These are phyloP conservation scores for Lavandula angustifolia DNA, from an alignment of 257 asterid species.

Conservation along the genomic window DNA sequence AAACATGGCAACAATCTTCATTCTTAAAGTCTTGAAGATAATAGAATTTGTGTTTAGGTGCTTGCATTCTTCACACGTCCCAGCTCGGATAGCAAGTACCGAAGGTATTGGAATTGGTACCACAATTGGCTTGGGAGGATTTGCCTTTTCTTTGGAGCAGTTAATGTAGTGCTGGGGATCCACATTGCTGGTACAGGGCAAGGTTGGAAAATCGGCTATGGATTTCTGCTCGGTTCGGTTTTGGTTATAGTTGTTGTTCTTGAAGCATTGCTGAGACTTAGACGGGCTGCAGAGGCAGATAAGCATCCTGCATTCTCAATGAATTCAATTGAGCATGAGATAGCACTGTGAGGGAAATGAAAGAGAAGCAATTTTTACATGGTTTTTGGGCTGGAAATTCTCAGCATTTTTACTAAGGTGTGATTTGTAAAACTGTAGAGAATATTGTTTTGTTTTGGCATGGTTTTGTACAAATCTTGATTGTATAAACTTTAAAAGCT, in stretches of 20 bases:
- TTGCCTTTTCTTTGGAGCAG: constrained; percentile 74
- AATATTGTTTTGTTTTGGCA: background rate
- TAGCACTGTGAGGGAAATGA: constrained; percentile 27
- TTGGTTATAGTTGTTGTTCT: constrained; percentile 52
- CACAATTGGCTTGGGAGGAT: constrained; percentile 74
- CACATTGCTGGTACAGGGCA: constrained; percentile 64
- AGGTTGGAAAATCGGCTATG: constrained; percentile 72
- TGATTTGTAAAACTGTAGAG: constrained; percentile 7
- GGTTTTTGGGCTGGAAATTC: background rate
- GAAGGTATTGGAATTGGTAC: constrained; percentile 70
- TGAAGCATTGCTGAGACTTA: constrained; percentile 60
- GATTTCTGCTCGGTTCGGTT: constrained; percentile 56
- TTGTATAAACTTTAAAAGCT: too few relatives aligned
- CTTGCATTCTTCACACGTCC: constrained; percentile 74
- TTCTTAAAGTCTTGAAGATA: background rate
- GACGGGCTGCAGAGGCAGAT: constrained; percentile 39
- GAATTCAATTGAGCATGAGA: constrained; percentile 43
- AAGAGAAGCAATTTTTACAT: constrained; percentile 13
- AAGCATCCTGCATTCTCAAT: constrained; percentile 50
- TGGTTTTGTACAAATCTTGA: background rate
- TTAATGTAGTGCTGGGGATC: constrained; percentile 68
- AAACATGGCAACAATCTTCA: background rate
- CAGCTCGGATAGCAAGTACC: constrained; percentile 60
- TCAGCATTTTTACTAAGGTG: constrained; percentile 7
- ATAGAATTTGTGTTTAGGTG: constrained; percentile 35